Base-by-base conservation (phyloP, 257 asterid species). In the Fraxinus pennsylvanica region DNA sequence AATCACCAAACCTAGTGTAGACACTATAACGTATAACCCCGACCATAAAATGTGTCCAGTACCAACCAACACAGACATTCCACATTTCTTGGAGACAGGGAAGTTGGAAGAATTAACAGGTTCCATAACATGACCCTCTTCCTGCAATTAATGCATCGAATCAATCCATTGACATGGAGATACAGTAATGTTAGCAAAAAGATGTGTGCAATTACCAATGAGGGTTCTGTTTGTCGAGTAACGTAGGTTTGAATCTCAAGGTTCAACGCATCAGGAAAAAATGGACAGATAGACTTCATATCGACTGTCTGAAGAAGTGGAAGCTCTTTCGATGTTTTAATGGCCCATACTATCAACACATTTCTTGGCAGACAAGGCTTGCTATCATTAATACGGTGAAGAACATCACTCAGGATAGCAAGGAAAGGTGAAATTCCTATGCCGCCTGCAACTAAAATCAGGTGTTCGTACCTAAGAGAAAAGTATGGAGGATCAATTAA, bases 361-460 rank as follows among this genome's bases (percentile, higher is more conserved):
- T 92, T 90, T 81, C 71, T 91, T 0, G 97, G 90, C 22, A 84
- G 81, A 74, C 96, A 94, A 39, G 96, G 93, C 21, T 35, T 85
- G 1, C 88, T 84, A 1, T 89, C 85, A 19, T 86, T 86, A 72
- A 89, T 72, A 45, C 89, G 90, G 81, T 88, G 97, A 38, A 94
- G 90, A 79, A 94, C 78, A 19, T 94, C 98, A 43, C 96, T 94
- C 79, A 94, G 68, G 80, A 94, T 89, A 2, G 98, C 98, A 21
- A 91, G 78, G 78, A 94, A 94, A 14, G 98, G 97, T 1, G 98
- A 89, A 73, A 94, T 91, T 68, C 98, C 98, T 21, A 94, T 92
- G 9, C 98, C 98, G 1, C 98, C 98, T 9, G 98, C 98, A 10
- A 94, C 92, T 85, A 94, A 84, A 78, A 94, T 86, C 74, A 92